Base-by-base conservation (phyloP, 495 filamentous ascomycete genomes). In the Lasiosphaeria hispida region DNA sequence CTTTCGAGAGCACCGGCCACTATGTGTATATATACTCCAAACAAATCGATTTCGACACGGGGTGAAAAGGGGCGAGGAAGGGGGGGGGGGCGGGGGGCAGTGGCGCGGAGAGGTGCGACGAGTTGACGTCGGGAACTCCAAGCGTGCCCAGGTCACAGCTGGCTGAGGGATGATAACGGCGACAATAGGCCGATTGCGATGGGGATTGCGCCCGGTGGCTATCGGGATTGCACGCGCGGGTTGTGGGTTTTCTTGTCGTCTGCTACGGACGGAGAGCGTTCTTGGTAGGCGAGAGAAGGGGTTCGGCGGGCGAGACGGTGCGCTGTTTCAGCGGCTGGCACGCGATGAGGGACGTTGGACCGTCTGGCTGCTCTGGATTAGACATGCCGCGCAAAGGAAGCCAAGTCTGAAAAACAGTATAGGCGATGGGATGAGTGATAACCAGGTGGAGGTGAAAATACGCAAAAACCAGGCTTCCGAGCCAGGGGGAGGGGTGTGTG, bases 331-430 rank as follows among this genome's bases (percentile, higher is more conserved):
- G 59, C 48, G 53, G 41, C 18, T 19, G 17, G 49, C 38, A 53
- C 54, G 40, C 47, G 54, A 49, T 33, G 34, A 47, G 59, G 53
- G 53, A 58, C 36, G 54, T 42, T 48, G 39, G 23, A 53, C 18
- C 37, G 59, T 53, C 48, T 58, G 59, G 54, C 19, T 58, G 58
- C 49, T 48, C 30, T 11, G 34, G 53, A 36, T 65, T 58, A 65
- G 62, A 65, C 62, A 65, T 65, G 50, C 62, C 62, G 62, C 59
- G 59, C 58, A 35, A 40, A 36, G 52, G 34, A 47, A 13, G 11
- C 10, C 39, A 41, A 41, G 14, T 41, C 14, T 41, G 34, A 34
- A 54, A n/a, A 48, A 54, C 17, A 48, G 43, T 19, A 37, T 19
- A 30, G 42, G 41, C 11, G 45, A 49, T 58, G 18, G 48, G 35